These are phyloP conservation scores for Russula emetica DNA, from an alignment of 768 basidiomycete genomes.

Conservation along the genomic window DNA sequence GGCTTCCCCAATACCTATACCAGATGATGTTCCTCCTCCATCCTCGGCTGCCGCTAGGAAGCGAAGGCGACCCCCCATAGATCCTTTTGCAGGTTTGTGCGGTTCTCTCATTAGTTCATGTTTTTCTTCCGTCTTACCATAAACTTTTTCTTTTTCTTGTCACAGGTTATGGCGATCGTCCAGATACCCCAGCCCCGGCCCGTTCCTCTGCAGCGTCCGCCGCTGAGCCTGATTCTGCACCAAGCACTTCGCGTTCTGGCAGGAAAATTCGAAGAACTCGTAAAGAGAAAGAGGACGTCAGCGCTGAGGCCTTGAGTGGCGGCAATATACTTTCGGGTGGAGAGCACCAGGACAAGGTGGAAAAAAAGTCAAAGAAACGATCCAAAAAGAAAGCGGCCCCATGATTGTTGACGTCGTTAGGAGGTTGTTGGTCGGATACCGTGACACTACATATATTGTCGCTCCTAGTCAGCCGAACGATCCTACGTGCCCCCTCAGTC, in stretches of 20 bases:
- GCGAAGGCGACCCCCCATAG: slow-evolving; percentile 50
- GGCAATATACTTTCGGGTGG: slow-evolving; percentile 18
- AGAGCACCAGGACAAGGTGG: background rate
- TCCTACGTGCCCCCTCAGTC: no score
- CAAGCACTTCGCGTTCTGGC: background rate
- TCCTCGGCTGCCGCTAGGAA: slow-evolving; percentile 33
- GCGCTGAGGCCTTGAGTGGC: background rate
- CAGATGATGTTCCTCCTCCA: background rate
- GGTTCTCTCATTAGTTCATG: background rate
- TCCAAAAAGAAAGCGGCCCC: slow-evolving; percentile 18
- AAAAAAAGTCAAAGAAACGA: slow-evolving; percentile 14
- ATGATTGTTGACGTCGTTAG: background rate
- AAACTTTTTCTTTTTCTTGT: background rate
- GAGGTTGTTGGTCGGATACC: background rate
- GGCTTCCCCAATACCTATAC: slow-evolving; percentile 4
- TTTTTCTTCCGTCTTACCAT: background rate
- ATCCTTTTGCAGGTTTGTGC: slow-evolving; percentile 62
- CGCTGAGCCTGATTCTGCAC: slow-evolving; percentile 1
- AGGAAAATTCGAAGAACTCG: background rate
- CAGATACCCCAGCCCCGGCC: background rate
- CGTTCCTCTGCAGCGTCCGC: background rate
- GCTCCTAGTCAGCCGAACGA: no score
- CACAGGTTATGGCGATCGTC: slow-evolving; percentile 36
- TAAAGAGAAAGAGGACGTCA: background rate
- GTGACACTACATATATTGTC: background rate